Conservation (phyloP, 345 rosid genomes). For the Eucalyptus polyanthemos region DNA sequence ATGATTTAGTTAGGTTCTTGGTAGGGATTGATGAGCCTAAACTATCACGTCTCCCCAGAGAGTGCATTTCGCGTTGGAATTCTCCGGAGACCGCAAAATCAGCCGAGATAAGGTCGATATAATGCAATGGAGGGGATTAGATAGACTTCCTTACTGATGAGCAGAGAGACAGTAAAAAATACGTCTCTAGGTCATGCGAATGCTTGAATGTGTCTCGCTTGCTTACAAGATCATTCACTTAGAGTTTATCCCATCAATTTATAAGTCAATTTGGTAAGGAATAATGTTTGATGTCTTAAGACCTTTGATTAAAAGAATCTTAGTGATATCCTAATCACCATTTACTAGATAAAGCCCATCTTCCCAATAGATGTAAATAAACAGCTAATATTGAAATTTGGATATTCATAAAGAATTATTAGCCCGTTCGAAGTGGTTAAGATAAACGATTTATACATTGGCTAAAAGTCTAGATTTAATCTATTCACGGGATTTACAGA, state of each 20-base stretch:
- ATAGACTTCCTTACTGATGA: neutral
- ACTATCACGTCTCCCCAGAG: neutral
- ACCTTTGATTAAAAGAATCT: neutral
- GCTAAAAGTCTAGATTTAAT: neutral
- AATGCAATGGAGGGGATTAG: neutral
- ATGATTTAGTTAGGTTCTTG: neutral
- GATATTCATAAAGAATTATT: neutral
- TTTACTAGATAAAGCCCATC: neutral
- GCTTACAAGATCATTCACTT: neutral
- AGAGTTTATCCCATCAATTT: neutral
- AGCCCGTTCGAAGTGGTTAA: accelerated
- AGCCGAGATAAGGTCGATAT: neutral
- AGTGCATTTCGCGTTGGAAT: neutral
- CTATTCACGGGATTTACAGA: accelerated
- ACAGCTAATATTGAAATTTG: neutral
- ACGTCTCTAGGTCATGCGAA: neutral
- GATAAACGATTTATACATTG: neutral
- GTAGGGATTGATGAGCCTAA: neutral
- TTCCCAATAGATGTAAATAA: neutral
- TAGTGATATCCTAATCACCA: neutral
- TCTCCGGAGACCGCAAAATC: neutral
- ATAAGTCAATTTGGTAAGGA: neutral
- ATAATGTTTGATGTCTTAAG: neutral
- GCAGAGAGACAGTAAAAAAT: neutral
- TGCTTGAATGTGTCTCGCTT: neutral